A percentile compares a stretch with the other conserved stretches of the same genome.
Conservation (phyloP, 352 stramenopile species). For the Globisporangium splendens region DNA sequence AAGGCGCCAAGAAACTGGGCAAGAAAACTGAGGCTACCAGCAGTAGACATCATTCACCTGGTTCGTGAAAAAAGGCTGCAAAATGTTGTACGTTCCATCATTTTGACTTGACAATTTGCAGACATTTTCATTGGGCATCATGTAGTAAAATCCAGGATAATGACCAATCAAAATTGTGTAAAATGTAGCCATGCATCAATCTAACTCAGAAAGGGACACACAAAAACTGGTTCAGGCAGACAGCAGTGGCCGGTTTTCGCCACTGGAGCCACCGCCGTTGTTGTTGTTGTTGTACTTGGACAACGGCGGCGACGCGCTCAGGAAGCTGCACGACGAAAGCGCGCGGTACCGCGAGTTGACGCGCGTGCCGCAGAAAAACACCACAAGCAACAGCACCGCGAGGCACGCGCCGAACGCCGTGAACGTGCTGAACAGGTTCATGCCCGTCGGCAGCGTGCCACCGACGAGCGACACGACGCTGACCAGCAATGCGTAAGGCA, state of each 20-base stretch:
- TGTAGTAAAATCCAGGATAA: too few species aligned
- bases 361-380: slow-evolving; percentile 77
- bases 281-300: slow-evolving; percentile 32
- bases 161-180: too few species aligned
- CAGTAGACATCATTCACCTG: too few species aligned
- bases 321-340: slow-evolving; percentile 69
- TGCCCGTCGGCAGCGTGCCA: slow-evolving; percentile 65
- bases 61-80: too few species aligned
- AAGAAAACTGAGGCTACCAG: neutral
- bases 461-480: slow-evolving; percentile 61
- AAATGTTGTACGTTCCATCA: too few species aligned
- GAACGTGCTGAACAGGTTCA: slow-evolving; percentile 76
- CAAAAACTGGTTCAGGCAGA: slow-evolving; percentile 1
- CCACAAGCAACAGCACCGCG: slow-evolving; percentile 62
- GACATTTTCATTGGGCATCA: too few species aligned
- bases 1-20: slow-evolving; percentile 1
- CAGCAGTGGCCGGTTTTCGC: slow-evolving; percentile 54
- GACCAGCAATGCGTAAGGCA: slow-evolving; percentile 80
- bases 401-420: slow-evolving; percentile 77
- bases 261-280: slow-evolving; percentile 6
- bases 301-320: slow-evolving; percentile 61
- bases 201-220: too few species aligned
- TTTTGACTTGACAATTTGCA: too few species aligned
- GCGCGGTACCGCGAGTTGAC: slow-evolving; percentile 77
- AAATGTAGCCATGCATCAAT: too few species aligned